A percentile compares a stretch with the other conserved stretches of the same genome.
Conservation (phyloP, 805 yeast species). For the Cyberlindnera japonica region DNA sequence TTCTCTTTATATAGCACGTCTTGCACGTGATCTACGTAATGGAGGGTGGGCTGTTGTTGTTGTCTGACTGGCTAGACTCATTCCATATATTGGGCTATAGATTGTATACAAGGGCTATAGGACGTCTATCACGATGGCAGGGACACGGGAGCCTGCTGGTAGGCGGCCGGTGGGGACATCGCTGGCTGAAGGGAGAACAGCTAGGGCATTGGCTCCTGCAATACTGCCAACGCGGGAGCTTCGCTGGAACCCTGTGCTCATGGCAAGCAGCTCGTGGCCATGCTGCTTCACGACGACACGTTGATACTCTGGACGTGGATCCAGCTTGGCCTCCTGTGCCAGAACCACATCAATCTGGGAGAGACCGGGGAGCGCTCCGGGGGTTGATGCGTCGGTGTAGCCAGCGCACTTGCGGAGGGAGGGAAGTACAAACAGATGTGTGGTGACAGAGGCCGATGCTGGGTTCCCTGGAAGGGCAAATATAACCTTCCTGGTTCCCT, state of each 20-base stretch:
- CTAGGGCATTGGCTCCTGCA: conserved; percentile 43
- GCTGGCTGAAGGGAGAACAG: conserved; percentile 38
- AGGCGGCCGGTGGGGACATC: conserved; percentile 11
- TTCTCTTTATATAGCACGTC: no score
- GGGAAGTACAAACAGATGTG: conserved; percentile 45
- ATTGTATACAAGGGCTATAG: conserved; percentile 9
- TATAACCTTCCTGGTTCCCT: conserved; percentile 30
- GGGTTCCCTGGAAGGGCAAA: conserved; percentile 58
- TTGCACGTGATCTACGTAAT: no score
- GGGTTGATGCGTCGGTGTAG: conserved; percentile 7
- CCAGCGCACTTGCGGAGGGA: conserved; percentile 40
- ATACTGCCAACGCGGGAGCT: conserved; percentile 47
- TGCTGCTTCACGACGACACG: conserved; percentile 36
- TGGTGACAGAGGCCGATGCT: conserved; percentile 49
- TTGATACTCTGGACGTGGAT: conserved; percentile 51
- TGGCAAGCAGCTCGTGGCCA: conserved; percentile 32
- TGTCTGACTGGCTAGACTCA: no score
- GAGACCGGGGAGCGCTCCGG: conserved; percentile 22
- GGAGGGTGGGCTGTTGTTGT: no score
- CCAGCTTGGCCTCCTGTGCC: conserved; percentile 33
- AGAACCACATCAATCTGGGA: conserved; percentile 36
- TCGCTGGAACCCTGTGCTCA: conserved; percentile 48
- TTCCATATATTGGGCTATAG: background rate
- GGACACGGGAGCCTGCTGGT: conserved; percentile 23
- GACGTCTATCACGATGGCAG: conserved; percentile 29